Base-by-base conservation (phyloP, 2,329 filamentous ascomycete genomes). In the Alternaria sp. region DNA sequence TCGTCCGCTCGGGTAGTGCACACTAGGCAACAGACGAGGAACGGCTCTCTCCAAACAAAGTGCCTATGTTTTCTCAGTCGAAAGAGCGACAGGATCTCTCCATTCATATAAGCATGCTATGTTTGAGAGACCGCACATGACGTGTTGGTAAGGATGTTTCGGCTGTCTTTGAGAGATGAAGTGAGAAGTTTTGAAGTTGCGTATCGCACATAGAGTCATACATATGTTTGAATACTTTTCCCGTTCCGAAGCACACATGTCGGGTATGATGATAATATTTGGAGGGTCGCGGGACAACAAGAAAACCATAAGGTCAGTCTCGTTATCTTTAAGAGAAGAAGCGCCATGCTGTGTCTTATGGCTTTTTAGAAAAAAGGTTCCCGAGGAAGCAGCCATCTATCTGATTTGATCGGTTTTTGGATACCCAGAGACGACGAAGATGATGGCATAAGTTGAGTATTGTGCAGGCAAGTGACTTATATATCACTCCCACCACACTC, bases 231-330 rank as follows among this genome's bases (percentile, higher is more conserved):
- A 23, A 23, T 5, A 23, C 21, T 23, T 1, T 5, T 23, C 21
- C 5, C 1, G 21, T 5, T 23, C 4, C 21, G 21, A 23, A 23
- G 21, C 21, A 23, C 36, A 40, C 36, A 40, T 40, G n/a, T 17
- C 0, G 36, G 36, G 3, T 40, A 6, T 3, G 5, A 17, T 0
- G 0, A 40, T 1, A 17, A 5, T 1, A 17, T 17, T 40, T 40
- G n/a, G 36, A 17, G n/a, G 36, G 0, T 40, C 3, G 15, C 36
- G 15, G 36, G 36, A 17, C 15, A 17, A 17, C 36, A 40, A 1
- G 0, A 40, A n/a, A 40, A 40, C 36, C 36, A 40, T 40, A 17
- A 17, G 2, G 0, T 2, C 1, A 40, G 0, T 40, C 5, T 17
- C 0, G n/a, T 40, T n/a, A 17, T 3, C 15, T 17, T 40, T 40